These are phyloP conservation scores for Polygonum maritimum DNA, from an alignment of 148 eudicot species.

Conservation along the genomic window DNA sequence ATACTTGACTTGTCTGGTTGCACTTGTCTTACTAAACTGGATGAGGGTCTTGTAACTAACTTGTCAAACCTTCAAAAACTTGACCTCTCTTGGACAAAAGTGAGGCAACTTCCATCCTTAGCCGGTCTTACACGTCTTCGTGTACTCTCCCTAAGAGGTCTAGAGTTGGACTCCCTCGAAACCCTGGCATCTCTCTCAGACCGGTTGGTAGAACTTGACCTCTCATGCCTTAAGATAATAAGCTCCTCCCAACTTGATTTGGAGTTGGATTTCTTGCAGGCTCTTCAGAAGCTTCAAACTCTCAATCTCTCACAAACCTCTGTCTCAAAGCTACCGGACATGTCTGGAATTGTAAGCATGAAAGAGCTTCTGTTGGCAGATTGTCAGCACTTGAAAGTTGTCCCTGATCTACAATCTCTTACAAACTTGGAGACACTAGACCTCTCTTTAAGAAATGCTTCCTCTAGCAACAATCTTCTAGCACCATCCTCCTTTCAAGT, in stretches of 20 bases:
- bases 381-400: not conserved
- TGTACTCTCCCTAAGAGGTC: not conserved
- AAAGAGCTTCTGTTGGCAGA: not conserved
- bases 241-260: not conserved
- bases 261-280: not conserved
- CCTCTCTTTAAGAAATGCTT: not conserved
- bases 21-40: too few species aligned
- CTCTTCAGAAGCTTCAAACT: not conserved
- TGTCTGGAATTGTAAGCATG: not conserved
- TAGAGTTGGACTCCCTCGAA: not conserved
- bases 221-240: not conserved
- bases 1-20: too few species aligned
- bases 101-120: not conserved
- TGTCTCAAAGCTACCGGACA: not conserved
- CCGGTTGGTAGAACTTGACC: not conserved
- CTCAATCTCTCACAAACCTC: constrained; percentile 5
- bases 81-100: not conserved
- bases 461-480: not conserved
- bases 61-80: not conserved
- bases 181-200: not conserved
- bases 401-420: not conserved
- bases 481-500: not conserved
- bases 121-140: not conserved
- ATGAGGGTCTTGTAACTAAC: too few species aligned
- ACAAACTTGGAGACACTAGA: not conserved